phyloP scores from a whole-genome alignment of 768 basidiomycete genomes.

The Boletus pseudopeckii region DNA sequence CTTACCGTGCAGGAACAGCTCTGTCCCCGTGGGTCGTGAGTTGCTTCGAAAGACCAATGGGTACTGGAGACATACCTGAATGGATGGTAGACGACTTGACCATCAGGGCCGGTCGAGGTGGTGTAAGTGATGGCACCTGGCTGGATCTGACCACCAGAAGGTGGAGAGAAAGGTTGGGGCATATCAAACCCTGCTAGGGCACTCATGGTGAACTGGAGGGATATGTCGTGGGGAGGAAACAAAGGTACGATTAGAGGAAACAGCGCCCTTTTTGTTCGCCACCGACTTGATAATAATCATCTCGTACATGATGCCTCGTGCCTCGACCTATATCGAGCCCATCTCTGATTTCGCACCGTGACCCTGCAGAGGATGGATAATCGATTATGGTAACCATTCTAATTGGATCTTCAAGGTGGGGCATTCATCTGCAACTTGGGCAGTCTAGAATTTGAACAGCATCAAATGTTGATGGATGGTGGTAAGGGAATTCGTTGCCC shows the following conservation, averaged over 20 bases:
- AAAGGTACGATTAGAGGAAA: not conserved
- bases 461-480: too few relatives aligned
- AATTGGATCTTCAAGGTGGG: too few relatives aligned
- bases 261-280: constrained; percentile 21
- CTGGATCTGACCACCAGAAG: constrained; percentile 43
- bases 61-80: constrained; percentile 55
- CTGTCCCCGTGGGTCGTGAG: constrained; percentile 36
- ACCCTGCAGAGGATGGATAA: not conserved
- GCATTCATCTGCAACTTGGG: not conserved
- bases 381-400: constrained; percentile 1
- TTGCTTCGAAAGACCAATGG: constrained; percentile 1
- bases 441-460: not conserved
- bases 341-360: constrained; percentile 26
- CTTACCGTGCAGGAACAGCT: constrained; percentile 71
- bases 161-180: constrained; percentile 30
- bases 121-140: constrained; percentile 75
- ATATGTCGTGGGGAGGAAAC: constrained; percentile 13
- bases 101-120: constrained; percentile 59
- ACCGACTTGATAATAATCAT: constrained; percentile 10
- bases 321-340: constrained; percentile 29
- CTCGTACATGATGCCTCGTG: constrained; percentile 27
- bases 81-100: constrained; percentile 61
- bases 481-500: not conserved
- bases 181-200: constrained; percentile 23
- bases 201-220: constrained; percentile 18